Evolutionary conservation across 23 red algal species (phyloP).

Genomic region (Cyanidiococcus yangmingshanensis): DNA sequence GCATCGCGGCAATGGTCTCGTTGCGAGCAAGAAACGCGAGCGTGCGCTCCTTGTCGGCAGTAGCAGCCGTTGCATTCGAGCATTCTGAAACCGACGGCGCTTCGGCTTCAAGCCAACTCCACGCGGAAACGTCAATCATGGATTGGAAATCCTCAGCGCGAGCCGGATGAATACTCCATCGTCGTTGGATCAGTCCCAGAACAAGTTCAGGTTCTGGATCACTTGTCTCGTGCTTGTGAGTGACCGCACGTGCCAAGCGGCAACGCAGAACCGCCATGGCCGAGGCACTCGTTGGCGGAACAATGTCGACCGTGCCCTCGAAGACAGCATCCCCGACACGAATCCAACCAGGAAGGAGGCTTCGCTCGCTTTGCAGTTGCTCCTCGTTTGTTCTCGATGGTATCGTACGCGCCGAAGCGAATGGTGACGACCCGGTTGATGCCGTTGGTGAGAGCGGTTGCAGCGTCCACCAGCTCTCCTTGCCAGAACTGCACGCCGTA

Average conservation of each 20-base stretch:
- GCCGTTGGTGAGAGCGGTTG: neutral
- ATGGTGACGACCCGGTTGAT: too few relatives aligned
- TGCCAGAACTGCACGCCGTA: neutral
- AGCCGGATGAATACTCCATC: neutral
- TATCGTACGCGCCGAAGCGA: too few relatives aligned
- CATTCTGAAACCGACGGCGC: neutral
- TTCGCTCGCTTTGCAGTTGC: neutral
- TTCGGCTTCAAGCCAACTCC: neutral
- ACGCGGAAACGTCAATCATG: neutral
- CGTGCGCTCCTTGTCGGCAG: neutral
- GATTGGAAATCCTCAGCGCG: neutral
- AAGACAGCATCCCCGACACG: neutral
- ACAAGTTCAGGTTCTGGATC: neutral
- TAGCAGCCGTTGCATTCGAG: neutral
- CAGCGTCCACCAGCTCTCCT: neutral
- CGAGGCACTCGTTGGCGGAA: neutral
- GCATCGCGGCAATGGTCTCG: neutral
- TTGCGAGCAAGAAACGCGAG: neutral
- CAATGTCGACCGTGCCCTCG: neutral
- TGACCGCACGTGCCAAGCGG: neutral
- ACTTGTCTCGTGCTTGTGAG: neutral
- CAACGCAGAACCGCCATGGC: neutral
- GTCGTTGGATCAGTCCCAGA: neutral
- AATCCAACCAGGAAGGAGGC: neutral
- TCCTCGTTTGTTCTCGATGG: too few relatives aligned